Evolutionary conservation across 441 rosid genomes (phyloP).

Genomic region (Arabidopsis hybrid): DNA sequence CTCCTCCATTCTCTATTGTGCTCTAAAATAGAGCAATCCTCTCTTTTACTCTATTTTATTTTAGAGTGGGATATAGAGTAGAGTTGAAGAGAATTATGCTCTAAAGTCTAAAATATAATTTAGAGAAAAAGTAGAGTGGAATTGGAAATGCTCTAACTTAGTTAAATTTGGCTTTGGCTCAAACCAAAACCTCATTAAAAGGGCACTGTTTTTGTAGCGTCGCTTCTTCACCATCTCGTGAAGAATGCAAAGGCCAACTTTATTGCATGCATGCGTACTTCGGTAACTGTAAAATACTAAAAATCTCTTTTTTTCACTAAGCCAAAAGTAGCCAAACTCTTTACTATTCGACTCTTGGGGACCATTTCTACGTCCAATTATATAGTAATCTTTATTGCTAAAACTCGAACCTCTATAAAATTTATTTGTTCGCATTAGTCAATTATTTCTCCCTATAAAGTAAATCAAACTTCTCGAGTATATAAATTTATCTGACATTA

Average conservation of each 20-base stretch:
- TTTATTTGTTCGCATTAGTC: conserved; percentile 1
- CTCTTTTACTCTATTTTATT: no score
- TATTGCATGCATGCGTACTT: conserved; percentile 44
- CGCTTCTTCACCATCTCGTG: conserved; percentile 30
- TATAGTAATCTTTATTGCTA: background rate
- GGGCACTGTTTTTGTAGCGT: conserved; percentile 1
- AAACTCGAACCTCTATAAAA: conserved; percentile 19
- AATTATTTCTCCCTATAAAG: conserved; percentile 32
- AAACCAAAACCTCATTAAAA: background rate
- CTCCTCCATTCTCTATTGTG: no score
- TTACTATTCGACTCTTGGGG: conserved; percentile 15
- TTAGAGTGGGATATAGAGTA: no score
- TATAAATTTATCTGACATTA: background rate
- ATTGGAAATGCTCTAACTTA: no score
- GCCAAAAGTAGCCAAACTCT: background rate
- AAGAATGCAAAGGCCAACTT: conserved; percentile 32
- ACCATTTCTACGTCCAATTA: conserved; percentile 24
- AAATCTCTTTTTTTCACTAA: background rate
- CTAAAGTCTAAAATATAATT: no score
- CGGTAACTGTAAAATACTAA: conserved; percentile 11
- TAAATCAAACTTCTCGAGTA: conserved; percentile 11
- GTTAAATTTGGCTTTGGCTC: background rate
- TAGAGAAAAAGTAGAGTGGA: no score
- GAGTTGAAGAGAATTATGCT: no score
- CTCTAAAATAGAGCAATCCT: no score